Evolutionary conservation across 2,329 filamentous ascomycete species (phyloP).

Genomic region (Penicillium corylophilum): DNA sequence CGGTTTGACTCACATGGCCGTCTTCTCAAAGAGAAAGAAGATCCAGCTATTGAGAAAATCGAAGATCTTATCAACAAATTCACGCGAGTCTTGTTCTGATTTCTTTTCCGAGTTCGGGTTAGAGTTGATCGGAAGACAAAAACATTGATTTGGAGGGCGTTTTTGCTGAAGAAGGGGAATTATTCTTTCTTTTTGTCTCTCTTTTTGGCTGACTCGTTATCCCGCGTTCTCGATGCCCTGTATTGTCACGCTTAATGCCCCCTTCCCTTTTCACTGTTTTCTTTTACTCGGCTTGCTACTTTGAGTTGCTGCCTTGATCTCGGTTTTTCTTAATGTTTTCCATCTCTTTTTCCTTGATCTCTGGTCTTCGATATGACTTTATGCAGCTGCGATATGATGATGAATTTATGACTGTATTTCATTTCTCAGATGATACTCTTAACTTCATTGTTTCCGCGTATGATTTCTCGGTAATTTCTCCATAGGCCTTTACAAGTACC

Average conservation of each 20-base stretch:
- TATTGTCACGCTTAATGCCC: neutral
- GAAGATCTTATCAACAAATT: conserved; percentile 38
- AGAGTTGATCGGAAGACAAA: neutral
- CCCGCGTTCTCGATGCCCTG: neutral
- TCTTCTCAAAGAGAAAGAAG: conserved; percentile 34
- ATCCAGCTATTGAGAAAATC: conserved; percentile 36
- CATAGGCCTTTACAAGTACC: too few species aligned
- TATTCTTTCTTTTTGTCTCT: neutral
- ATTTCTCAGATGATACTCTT: too few species aligned
- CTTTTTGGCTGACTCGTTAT: neutral
- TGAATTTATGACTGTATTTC: conserved; percentile 16
- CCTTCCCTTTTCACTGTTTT: neutral
- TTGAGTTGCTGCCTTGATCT: conserved; percentile 2
- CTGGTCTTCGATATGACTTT: neutral
- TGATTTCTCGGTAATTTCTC: too few species aligned
- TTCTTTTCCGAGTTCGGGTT: neutral
- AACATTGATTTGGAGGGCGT: neutral
- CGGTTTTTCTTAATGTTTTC: too few species aligned
- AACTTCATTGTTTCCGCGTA: too few species aligned
- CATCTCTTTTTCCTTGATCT: neutral
- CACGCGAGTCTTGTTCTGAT: conserved; percentile 24
- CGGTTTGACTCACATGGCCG: conserved; percentile 45
- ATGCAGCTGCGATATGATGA: conserved; percentile 14
- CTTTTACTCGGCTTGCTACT: neutral
- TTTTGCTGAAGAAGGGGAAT: neutral